phyloP scores from a whole-genome alignment of 2,329 filamentous ascomycete genomes.

The Stagonosporopsis tanaceti region DNA sequence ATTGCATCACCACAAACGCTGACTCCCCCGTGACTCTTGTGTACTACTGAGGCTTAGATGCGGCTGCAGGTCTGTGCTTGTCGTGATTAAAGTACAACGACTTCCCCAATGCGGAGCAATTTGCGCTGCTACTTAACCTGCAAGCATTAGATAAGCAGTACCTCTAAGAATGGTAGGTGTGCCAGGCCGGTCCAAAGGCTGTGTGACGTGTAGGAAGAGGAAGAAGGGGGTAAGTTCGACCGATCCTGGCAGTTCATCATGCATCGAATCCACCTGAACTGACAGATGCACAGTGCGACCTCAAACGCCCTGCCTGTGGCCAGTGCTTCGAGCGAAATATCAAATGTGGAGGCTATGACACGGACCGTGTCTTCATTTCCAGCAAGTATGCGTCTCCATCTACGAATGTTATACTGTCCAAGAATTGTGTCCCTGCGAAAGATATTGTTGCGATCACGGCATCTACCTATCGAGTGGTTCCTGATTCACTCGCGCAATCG shows the following conservation, averaged over 20 bases:
- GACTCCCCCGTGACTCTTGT: neutral
- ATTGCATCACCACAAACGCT: neutral
- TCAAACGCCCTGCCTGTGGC: constrained; percentile 66
- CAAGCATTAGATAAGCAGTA: neutral
- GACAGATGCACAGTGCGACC: constrained; percentile 62
- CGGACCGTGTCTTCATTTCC: constrained; percentile 68
- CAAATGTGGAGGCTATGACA: constrained; percentile 69
- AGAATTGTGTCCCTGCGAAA: neutral
- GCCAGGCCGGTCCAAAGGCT: constrained; percentile 46
- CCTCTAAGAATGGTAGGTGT: constrained; percentile 31
- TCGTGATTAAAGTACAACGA: constrained; percentile 4
- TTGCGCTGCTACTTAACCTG: constrained; percentile 20
- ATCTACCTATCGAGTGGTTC: constrained; percentile 16
- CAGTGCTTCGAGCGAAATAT: constrained; percentile 67
- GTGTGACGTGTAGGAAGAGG: constrained; percentile 46
- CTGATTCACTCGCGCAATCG: constrained; percentile 25
- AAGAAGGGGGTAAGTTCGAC: constrained; percentile 63
- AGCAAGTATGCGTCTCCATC: constrained; percentile 18
- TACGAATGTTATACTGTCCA: neutral
- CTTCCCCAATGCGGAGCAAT: constrained; percentile 28
- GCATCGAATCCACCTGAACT: neutral
- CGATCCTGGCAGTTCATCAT: neutral
- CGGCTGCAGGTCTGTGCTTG: neutral
- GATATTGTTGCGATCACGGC: constrained; percentile 9
- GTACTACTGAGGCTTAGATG: neutral